Conservation (phyloP, 1,284 basidiomycete species). For the Cryptococcus floricola region DNA sequence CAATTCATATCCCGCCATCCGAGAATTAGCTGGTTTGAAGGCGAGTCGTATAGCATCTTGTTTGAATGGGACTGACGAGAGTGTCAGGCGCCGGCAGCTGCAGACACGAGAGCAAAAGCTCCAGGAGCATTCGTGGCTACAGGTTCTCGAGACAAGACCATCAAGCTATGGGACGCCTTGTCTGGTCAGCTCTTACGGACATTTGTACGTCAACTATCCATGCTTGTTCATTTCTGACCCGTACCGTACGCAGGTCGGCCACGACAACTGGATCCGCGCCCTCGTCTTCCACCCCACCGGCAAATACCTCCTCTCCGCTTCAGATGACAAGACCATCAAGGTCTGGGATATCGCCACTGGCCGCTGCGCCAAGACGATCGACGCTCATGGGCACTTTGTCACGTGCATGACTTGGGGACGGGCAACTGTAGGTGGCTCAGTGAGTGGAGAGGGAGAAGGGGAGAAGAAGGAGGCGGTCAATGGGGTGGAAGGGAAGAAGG, state of each 20-base stretch:
- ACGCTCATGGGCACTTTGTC: conserved; percentile 82
- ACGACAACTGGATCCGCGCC: conserved; percentile 80
- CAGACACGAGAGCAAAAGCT: conserved; percentile 46
- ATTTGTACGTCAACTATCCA: conserved; percentile 51
- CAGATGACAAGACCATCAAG: conserved; percentile 85
- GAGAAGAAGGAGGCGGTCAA: conserved; percentile 7
- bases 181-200: conserved; percentile 70
- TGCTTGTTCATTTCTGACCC: neutral
- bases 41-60: conserved; percentile 44
- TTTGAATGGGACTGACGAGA: conserved; percentile 8
- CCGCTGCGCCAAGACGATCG: conserved; percentile 76
- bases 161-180: conserved; percentile 78
- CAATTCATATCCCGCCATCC: conserved; percentile 66
- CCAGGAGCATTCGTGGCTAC: conserved; percentile 66
- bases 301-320: conserved; percentile 78
- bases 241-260: conserved; percentile 56
- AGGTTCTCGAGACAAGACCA: conserved; percentile 80
- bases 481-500: conserved; percentile 13
- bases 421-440: conserved; percentile 51
- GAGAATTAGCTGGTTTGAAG: conserved; percentile 69
- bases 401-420: conserved; percentile 77
- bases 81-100: conserved; percentile 20
- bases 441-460: conserved; percentile 55
- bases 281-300: conserved; percentile 80
- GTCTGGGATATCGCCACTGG: conserved; percentile 77